Base-by-base conservation (phyloP, 2,329 filamentous ascomycete genomes). In the Aspergillus sp. region DNA sequence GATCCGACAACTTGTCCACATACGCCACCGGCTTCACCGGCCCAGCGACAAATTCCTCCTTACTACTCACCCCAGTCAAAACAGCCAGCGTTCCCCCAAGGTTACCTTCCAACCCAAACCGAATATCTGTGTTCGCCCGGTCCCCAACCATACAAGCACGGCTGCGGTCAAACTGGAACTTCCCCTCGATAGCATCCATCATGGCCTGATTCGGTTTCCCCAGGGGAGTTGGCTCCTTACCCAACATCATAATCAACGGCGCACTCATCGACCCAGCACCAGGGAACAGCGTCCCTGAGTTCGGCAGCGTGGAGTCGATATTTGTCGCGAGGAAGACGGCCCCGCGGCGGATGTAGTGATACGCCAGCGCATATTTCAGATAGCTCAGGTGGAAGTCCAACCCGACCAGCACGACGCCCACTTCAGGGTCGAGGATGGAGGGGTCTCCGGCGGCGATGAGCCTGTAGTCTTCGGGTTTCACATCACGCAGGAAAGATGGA, bases 161-260 rank as follows among this genome's bases (percentile, higher is more conserved):
- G 50, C 77, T 80, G 34, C 90, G 80, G 65, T 97, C 83, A 45
- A 98, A 85, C 56, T 86, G 78, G 67, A 97, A 96, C 69, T 94
- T 95, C 48, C 91, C 91, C 73, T 97, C 91, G 48, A 98, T 86
- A 3, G 93, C 89, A 66, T 97, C 91, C 91, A 98, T 95, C 93
- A 98, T 98, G 3, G 91, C 91, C 73, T 95, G 89, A 64, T 88
- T 95, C 3, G 93, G 93, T 72, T 98, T 98, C 0, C 93, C 93
- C 36, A 97, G 72, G 3, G 87, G 82, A 30, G 88, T 69, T 1
- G 93, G 91, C 58, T 85, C 76, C 63, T 80, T 70, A 3, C 77
- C 71, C 3, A 79, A 74, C 75, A 88, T 88, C 64, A 85, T 85
- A 45, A 84, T 75, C 49, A 98, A 70, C 2, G 89, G 88, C 28